A percentile compares a stretch with the other conserved stretches of the same genome.
These are phyloP conservation scores for Phytophthora syringae DNA, from an alignment of 352 stramenopile genomes.

Conservation along the genomic window DNA sequence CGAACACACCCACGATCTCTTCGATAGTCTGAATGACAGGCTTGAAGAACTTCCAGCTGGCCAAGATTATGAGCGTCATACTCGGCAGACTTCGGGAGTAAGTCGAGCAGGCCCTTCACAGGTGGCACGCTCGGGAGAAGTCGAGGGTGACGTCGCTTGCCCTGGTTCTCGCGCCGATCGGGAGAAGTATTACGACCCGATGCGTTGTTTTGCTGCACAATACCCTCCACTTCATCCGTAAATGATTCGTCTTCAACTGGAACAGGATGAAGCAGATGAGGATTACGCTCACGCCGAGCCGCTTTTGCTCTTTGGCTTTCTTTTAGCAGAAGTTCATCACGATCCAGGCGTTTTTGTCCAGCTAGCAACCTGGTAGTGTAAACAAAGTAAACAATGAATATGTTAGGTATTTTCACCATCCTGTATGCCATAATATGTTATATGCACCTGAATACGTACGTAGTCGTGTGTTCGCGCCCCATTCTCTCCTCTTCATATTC, in stretches of 20 bases:
- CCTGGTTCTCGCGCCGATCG: slow-evolving; percentile 42
- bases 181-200: slow-evolving; percentile 10
- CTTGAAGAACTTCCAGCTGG: slow-evolving; percentile 82
- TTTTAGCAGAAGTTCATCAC: slow-evolving; percentile 79
- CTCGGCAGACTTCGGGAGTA: slow-evolving; percentile 79
- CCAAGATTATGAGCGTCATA: slow-evolving; percentile 58
- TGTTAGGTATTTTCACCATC: slow-evolving; percentile 10
- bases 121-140: slow-evolving; percentile 82
- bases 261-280: slow-evolving; percentile 59
- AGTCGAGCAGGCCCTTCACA: slow-evolving; percentile 82
- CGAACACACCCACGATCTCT: slow-evolving; percentile 73
- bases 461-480: slow-evolving; percentile 67
- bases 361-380: slow-evolving; percentile 53
- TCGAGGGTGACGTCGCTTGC: slow-evolving; percentile 65
- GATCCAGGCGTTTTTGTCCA: slow-evolving; percentile 78
- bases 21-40: slow-evolving; percentile 79
- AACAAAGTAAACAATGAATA: slow-evolving; percentile 6
- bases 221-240: slow-evolving; percentile 10
- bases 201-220: background rate
- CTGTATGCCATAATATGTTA: background rate
- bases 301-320: slow-evolving; percentile 55
- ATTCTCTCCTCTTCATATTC: slow-evolving; percentile 83
- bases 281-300: slow-evolving; percentile 50
- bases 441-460: slow-evolving; percentile 37
- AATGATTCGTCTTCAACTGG: slow-evolving; percentile 27